Percentiles rank a stretch among this genome's conserved stretches.
phyloP scores from a whole-genome alignment of 176 grass and related monocot species.

The Themeda triandra region DNA sequence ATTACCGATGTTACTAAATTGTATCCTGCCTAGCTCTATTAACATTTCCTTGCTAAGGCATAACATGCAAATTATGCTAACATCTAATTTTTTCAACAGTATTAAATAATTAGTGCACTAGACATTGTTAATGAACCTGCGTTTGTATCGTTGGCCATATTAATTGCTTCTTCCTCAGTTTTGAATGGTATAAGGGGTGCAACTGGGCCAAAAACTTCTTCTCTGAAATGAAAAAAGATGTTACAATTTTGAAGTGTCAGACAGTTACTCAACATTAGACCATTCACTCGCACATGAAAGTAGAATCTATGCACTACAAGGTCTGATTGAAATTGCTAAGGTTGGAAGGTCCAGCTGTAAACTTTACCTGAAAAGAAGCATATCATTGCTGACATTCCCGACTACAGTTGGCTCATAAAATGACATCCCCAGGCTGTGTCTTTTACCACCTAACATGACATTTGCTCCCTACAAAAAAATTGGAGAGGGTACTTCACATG shows the following conservation, averaged over 20 bases:
- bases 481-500: slow-evolving; percentile 13
- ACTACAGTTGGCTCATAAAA: slow-evolving; percentile 97
- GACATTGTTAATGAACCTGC: slow-evolving; percentile 50
- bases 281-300: slow-evolving; percentile 18
- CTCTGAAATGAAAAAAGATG: slow-evolving; percentile 45
- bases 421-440: slow-evolving; percentile 82
- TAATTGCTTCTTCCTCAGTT: slow-evolving; percentile 94
- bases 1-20: neutral
- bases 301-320: slow-evolving; percentile 27
- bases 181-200: slow-evolving; percentile 95
- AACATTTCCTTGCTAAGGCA: neutral
- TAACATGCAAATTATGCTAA: neutral
- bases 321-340: neutral
- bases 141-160: slow-evolving; percentile 83
- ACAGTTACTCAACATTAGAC: neutral
- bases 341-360: neutral
- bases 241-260: neutral
- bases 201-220: slow-evolving; percentile 98
- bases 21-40: neutral
- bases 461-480: slow-evolving; percentile 74
- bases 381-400: slow-evolving; percentile 76
- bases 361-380: slow-evolving; percentile 87
- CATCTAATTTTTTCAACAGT: neutral
- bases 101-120: neutral
- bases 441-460: slow-evolving; percentile 82